Evolutionary conservation across 2,329 filamentous ascomycete species (phyloP).

Genomic region (Colletotrichum sp.): DNA sequence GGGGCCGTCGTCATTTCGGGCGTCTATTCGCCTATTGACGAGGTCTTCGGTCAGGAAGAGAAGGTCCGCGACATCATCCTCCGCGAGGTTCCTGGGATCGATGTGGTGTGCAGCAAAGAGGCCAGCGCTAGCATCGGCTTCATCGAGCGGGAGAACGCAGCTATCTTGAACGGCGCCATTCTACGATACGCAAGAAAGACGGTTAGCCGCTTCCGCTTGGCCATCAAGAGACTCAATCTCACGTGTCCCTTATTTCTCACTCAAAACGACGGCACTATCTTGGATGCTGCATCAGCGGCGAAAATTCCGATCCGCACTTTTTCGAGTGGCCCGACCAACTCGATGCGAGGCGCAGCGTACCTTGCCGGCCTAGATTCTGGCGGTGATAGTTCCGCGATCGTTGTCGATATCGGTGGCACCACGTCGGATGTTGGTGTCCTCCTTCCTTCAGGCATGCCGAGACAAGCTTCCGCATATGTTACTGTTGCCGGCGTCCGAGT

Average conservation of each 20-base stretch:
- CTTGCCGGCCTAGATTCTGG: slow-evolving; percentile 45
- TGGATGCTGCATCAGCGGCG: slow-evolving; percentile 58
- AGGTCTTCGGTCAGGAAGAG: slow-evolving; percentile 50
- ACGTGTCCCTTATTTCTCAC: slow-evolving; percentile 64
- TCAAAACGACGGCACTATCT: slow-evolving; percentile 68
- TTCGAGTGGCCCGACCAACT: slow-evolving; percentile 54
- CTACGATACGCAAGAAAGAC: slow-evolving; percentile 45
- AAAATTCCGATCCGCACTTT: slow-evolving; percentile 60
- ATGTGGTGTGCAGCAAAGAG: slow-evolving; percentile 56
- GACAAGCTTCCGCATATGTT: slow-evolving; percentile 66
- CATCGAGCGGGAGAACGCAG: slow-evolving; percentile 68
- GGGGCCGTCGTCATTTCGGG: slow-evolving; percentile 52
- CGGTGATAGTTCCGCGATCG: slow-evolving; percentile 30
- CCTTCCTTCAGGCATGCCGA: slow-evolving; percentile 64
- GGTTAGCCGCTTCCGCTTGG: slow-evolving; percentile 58
- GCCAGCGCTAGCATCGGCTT: slow-evolving; percentile 57
- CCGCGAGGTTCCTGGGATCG: slow-evolving; percentile 40
- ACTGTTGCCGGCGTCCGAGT: slow-evolving; percentile 67
- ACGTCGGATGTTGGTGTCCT: slow-evolving; percentile 57
- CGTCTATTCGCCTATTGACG: slow-evolving; percentile 60
- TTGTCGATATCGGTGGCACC: slow-evolving; percentile 60
- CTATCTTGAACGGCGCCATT: slow-evolving; percentile 68
- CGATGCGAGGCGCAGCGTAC: slow-evolving; percentile 55
- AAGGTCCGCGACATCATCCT: slow-evolving; percentile 47
- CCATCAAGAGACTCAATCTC: slow-evolving; percentile 54